Evolutionary conservation across 768 basidiomycete genomes (phyloP).

Genomic region (Naganishia kalamii): DNA sequence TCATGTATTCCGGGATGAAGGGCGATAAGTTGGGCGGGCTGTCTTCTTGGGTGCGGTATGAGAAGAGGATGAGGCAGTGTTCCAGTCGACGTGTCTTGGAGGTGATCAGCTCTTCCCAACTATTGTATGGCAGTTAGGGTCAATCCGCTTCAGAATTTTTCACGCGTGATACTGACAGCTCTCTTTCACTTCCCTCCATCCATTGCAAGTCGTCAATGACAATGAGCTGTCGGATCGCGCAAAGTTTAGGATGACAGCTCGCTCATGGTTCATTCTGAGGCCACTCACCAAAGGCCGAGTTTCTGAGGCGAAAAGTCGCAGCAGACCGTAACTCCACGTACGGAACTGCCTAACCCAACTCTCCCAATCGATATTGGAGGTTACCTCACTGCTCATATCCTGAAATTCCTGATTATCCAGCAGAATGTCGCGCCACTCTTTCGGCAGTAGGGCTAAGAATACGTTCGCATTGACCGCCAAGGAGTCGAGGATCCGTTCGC

Average conservation of each 20-base stretch:
- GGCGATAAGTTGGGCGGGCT: constrained; percentile 11
- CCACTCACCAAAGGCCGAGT: constrained; percentile 22
- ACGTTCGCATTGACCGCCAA: constrained; percentile 29
- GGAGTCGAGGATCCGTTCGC: constrained; percentile 27
- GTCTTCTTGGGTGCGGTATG: constrained; percentile 26
- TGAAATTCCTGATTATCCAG: neutral
- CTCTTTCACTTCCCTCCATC: constrained; percentile 25
- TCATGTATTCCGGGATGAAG: neutral
- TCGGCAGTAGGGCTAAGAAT: constrained; percentile 30
- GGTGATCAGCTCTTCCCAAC: constrained; percentile 15
- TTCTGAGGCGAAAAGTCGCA: constrained; percentile 31
- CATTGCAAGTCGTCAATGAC: constrained; percentile 38
- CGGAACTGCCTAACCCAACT: constrained; percentile 19
- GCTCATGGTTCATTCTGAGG: neutral
- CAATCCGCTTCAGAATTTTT: neutral
- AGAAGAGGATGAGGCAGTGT: constrained; percentile 28
- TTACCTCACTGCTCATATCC: neutral
- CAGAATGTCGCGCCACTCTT: constrained; percentile 26
- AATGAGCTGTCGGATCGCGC: constrained; percentile 12
- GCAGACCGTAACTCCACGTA: constrained; percentile 12
- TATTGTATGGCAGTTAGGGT: neutral
- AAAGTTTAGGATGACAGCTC: neutral
- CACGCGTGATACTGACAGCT: neutral
- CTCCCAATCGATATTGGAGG: constrained; percentile 16
- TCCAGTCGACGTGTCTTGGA: constrained; percentile 18